Evolutionary conservation across 148 eudicot species (phyloP), one percentile per base, ranked within the genome.

Genomic region (Fagopyrum homotropicum): DNA sequence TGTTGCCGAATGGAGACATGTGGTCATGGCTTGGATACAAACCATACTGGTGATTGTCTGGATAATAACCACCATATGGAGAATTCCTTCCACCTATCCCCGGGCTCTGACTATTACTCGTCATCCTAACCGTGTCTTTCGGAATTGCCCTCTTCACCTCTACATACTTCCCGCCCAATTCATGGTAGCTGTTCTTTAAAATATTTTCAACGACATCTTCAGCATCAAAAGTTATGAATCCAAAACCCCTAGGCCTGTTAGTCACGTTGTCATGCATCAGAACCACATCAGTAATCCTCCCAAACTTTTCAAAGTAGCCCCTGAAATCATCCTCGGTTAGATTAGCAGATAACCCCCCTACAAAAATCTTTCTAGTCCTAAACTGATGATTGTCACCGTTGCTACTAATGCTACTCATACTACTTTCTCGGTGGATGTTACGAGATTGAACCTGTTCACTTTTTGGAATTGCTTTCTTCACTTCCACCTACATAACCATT

Each of bases 101-200:
- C 40, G 40, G 40, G 40, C 40, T 35, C 74, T 68, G 79, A 61
- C 78, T 79, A 69, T 77, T 80, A 77, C 75, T 56, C 54, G 45
- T 7, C 59, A 69, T 77, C 75, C 69, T 79, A 63, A 72, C 80
- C 47, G 60, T 73, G 15, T 90, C 96, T 69, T 85, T 89, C 3
- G 93, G 98, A 12, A 89, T 81, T 12, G 98, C 96, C 76, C 78
- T 82, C 76, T 93, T 93, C 57, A 93, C 96, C 87, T 93, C 98
- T 40, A 87, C 98, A n/a, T 80, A 77, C 84, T 89, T 90, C 43
- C 98, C 98, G 16, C 81, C 77, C 77, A 92, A 79, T 72, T 89
- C 94, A 56, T 91, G 91, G 56, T 83, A 89, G 82, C 77, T 83
- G 66, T 79, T 82, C 78, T 84, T 76, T 80, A 88, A 70, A 77